phyloP scores from a whole-genome alignment of 805 yeast species.

The Yarrowia sp. region DNA sequence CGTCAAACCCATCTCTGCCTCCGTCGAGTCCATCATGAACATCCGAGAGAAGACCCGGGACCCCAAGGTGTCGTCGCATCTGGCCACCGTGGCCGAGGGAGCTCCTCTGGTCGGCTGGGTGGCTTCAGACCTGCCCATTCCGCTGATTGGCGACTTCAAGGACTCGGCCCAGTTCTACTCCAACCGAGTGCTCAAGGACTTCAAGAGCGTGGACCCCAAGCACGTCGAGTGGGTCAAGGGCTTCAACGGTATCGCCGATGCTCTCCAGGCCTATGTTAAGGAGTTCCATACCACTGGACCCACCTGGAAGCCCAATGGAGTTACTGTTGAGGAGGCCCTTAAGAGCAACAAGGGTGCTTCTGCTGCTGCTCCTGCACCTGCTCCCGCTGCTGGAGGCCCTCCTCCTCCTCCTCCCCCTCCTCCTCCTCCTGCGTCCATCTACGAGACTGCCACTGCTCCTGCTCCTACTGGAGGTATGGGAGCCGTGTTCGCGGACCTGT shows the following conservation, averaged over 20 bases:
- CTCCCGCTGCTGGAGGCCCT: slow-evolving; percentile 43
- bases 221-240: slow-evolving; percentile 80
- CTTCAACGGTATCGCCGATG: slow-evolving; percentile 63
- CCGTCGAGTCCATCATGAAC: slow-evolving; percentile 55
- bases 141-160: slow-evolving; percentile 70
- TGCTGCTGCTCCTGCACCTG: slow-evolving; percentile 41
- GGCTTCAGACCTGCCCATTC: slow-evolving; percentile 67
- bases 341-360: slow-evolving; percentile 32
- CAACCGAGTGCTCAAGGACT: slow-evolving; percentile 83
- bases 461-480: slow-evolving; percentile 55
- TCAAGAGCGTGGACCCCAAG: slow-evolving; percentile 63
- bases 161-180: slow-evolving; percentile 95
- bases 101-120: slow-evolving; percentile 92
- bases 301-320: slow-evolving; percentile 67
- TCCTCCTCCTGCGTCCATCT: slow-evolving; percentile 75
- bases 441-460: slow-evolving; percentile 38
- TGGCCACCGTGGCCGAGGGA: slow-evolving; percentile 86
- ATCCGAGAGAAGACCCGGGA: slow-evolving; percentile 74
- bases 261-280: slow-evolving; percentile 69
- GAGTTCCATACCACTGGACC: slow-evolving; percentile 83
- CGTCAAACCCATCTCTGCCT: slow-evolving; percentile 66
- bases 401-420: slow-evolving; percentile 90
- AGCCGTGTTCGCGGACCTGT: slow-evolving; percentile 90
- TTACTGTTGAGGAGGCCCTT: slow-evolving; percentile 53
- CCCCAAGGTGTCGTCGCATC: slow-evolving; percentile 62